These are phyloP conservation scores for Chalciporus sphaerocephalus DNA, from an alignment of 768 basidiomycete genomes.

Conservation along the genomic window DNA sequence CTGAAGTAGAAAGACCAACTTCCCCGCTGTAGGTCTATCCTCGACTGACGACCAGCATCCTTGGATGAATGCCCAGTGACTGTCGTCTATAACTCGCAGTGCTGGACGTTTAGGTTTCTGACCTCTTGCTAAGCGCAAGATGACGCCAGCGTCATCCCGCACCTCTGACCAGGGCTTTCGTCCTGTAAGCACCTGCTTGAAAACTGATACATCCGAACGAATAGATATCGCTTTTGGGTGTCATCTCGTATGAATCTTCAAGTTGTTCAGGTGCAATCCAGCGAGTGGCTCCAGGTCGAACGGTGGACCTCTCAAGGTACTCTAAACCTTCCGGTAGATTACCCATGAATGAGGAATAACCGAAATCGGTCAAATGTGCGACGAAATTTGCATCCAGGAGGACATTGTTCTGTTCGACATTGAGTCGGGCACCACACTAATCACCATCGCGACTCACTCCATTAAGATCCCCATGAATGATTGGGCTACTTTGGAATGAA, in stretches of 20 bases:
- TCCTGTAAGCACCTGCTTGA: slow-evolving; percentile 16
- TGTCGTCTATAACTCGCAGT: neutral
- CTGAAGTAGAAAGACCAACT: neutral
- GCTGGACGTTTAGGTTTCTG: neutral
- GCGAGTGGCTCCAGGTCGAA: slow-evolving; percentile 32
- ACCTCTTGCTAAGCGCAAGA: slow-evolving; percentile 8
- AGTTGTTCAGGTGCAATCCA: slow-evolving; percentile 34
- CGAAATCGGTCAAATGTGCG: slow-evolving; percentile 28
- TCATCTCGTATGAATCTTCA: slow-evolving; percentile 11
- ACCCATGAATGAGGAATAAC: neutral
- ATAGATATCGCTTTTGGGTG: slow-evolving; percentile 8
- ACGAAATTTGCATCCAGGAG: neutral
- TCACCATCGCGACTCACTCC: no score
- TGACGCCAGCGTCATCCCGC: neutral
- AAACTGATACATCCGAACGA: slow-evolving; percentile 26
- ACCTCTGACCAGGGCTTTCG: slow-evolving; percentile 4
- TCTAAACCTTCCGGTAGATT: slow-evolving; percentile 2
- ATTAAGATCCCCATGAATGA: slow-evolving; percentile 2
- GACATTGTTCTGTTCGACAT: neutral
- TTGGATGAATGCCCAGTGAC: no score
- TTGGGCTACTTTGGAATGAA: neutral
- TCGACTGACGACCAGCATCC: neutral
- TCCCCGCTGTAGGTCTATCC: neutral
- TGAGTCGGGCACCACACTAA: neutral
- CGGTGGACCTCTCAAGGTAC: slow-evolving; percentile 21